Conservation (phyloP, 306 rosid genomes). For the Acacia confusa region DNA sequence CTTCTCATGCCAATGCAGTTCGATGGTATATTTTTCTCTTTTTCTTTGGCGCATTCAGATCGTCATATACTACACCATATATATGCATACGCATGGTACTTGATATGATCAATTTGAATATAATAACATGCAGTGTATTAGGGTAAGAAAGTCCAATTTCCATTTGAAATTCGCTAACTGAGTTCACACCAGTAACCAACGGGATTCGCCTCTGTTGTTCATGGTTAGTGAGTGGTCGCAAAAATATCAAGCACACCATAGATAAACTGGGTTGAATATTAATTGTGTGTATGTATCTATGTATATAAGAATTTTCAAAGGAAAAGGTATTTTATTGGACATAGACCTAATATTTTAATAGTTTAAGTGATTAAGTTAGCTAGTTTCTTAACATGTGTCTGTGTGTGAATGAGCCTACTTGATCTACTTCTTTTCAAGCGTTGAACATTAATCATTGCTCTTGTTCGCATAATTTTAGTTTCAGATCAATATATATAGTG, state of each 20-base stretch:
- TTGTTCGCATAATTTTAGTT: background rate
- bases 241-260: background rate
- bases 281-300: background rate
- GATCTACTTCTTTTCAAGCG: background rate
- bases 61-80: background rate
- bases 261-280: background rate
- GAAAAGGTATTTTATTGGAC: background rate
- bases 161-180: background rate
- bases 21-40: background rate
- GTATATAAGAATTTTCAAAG: background rate
- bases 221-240: background rate
- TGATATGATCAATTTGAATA: background rate
- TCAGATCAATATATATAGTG: background rate
- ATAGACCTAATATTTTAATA: background rate
- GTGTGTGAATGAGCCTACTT: background rate
- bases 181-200: constrained; percentile 2
- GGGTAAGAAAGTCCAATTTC: background rate
- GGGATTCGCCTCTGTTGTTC: background rate
- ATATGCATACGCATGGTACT: background rate
- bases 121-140: background rate
- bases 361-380: background rate
- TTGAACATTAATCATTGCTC: background rate
- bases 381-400: background rate
- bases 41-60: background rate
- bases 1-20: constrained; percentile 20